Conservation (phyloP, 495 filamentous ascomycete genomes). For the Podospora didyma region DNA sequence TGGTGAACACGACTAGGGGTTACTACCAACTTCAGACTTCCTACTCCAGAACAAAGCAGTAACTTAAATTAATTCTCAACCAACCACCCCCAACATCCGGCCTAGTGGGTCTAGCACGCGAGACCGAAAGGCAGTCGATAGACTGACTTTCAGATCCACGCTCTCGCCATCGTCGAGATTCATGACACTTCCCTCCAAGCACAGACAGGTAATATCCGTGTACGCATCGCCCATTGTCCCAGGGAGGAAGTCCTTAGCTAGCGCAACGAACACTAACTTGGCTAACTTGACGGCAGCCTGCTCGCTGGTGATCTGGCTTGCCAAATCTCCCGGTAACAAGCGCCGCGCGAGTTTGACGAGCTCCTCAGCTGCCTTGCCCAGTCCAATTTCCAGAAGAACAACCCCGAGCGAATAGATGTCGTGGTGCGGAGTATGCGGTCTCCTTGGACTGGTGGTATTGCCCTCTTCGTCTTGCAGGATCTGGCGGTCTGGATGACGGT, state of each 20-base stretch:
- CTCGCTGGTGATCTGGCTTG: not conserved
- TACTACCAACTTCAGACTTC: too few relatives aligned
- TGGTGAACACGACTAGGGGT: too few relatives aligned
- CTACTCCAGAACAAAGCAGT: too few relatives aligned
- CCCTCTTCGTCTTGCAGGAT: not conserved
- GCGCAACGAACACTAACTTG: not conserved
- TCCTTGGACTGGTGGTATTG: not conserved
- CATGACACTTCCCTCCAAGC: not conserved
- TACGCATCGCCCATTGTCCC: not conserved
- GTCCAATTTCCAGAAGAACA: not conserved
- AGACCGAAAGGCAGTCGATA: not conserved
- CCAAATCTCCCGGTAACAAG: not conserved
- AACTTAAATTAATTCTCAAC: too few relatives aligned
- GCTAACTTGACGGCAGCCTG: not conserved
- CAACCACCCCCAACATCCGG: not conserved
- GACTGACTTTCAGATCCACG: not conserved
- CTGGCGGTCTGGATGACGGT: not conserved
- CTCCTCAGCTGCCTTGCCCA: not conserved
- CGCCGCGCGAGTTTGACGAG: not conserved
- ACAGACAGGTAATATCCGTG: not conserved
- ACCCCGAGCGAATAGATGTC: not conserved
- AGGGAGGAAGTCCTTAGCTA: not conserved
- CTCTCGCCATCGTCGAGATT: not conserved
- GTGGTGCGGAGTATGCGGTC: not conserved
- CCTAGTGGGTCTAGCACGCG: not conserved